Evolutionary conservation across 2,329 filamentous ascomycete species (phyloP).

Genomic region (Pseudocercospora vitis): DNA sequence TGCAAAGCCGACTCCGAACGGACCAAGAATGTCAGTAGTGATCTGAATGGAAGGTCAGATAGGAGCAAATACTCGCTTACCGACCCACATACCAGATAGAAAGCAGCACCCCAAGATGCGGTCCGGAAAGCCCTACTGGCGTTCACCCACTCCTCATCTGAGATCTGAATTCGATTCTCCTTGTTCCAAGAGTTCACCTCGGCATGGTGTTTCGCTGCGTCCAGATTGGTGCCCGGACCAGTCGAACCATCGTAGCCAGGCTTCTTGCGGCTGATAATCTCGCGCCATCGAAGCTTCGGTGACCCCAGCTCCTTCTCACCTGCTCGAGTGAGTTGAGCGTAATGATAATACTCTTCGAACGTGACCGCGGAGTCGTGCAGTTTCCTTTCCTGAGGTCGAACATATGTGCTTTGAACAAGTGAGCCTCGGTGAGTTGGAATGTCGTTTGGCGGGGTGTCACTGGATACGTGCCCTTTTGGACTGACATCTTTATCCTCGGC

Average conservation of each 20-base stretch:
- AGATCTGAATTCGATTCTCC: constrained; percentile 22
- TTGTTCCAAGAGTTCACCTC: constrained; percentile 24
- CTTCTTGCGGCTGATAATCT: constrained; percentile 25
- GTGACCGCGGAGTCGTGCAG: constrained; percentile 31
- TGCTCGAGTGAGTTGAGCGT: constrained; percentile 28
- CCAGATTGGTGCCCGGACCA: constrained; percentile 2
- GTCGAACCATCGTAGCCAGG: constrained; percentile 8
- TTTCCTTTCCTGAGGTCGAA: constrained; percentile 34
- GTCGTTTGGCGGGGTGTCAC: background rate
- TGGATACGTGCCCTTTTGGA: background rate
- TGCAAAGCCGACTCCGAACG: constrained; percentile 37
- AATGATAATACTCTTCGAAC: constrained; percentile 34
- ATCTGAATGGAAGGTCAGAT: no score
- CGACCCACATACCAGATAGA: constrained; percentile 38
- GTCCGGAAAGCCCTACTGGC: constrained; percentile 40
- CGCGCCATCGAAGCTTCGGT: constrained; percentile 23
- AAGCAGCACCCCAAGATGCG: constrained; percentile 40
- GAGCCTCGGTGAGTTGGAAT: background rate
- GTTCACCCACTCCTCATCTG: constrained; percentile 39
- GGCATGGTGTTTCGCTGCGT: constrained; percentile 9
- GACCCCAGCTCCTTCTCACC: constrained; percentile 20
- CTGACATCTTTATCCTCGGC: background rate
- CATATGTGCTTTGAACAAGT: constrained; percentile 17
- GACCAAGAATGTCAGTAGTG: constrained; percentile 46
- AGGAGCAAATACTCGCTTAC: background rate